Evolutionary conservation across 352 stramenopile genomes (phyloP), one percentile per base, ranked within the genome.

Genomic region (Globisporangium yorkense): DNA sequence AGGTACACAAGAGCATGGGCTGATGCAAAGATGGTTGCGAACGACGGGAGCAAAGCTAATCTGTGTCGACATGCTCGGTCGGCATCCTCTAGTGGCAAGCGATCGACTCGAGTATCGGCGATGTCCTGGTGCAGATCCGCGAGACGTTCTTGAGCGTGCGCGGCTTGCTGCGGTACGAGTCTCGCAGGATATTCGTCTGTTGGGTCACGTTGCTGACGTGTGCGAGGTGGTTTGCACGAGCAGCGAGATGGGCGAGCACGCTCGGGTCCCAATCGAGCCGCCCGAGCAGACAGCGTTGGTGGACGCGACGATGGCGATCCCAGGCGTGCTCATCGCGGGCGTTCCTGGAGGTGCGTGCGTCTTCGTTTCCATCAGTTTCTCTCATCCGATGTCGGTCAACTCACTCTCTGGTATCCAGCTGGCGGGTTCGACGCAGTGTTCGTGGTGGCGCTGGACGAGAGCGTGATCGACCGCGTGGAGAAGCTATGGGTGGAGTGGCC

Each of bases 381-480:
- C 2, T 24, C 33, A 8, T 31, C 15, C 37, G 7, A 49, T 2
- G 68, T 10, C 15, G 7, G 16, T 9, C 3, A 8, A 45, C 18
- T 44, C 18, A 44, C 3, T 7, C n/a, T 39, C 10, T 37, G 18
- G 2, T 56, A 4, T 35, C 0, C 41, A 94, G 96, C 96, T 40
- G 96, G 96, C 62, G 96, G 96, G 37, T 97, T 97, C 61, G 96
- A 99, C 69, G 96, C 96, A 1, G 83, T 99, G 54, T 98, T 97
- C 68, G 96, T 94, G 29, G 54, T 97, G 27, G 76, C 85, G 21
- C 57, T 97, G 43, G 75, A 97, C 54, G 57, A 70, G n/a, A 46
- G 63, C 12, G 76, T 70, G 24, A 56, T 92, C 2, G 61, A 69
- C 44, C 61, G 49, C 29, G 80, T 97, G 24, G 82, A 96, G 67